Evolutionary conservation across 805 yeast species (phyloP), one percentile per base, ranked within the genome.

Genomic region (Pichia gijzeniarum): DNA sequence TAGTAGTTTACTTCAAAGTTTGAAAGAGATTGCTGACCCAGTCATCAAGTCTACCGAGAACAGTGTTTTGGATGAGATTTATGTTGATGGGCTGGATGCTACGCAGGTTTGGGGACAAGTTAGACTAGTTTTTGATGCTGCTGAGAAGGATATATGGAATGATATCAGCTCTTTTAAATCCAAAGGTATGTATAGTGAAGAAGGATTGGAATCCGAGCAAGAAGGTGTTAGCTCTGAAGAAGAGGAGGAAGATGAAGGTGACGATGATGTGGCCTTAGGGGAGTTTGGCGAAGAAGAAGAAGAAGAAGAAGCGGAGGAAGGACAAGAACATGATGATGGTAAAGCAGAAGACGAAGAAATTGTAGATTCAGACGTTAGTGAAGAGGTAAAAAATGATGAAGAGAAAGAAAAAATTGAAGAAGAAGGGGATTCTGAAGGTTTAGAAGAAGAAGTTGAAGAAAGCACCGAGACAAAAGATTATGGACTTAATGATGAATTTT

Each of bases 81-180:
- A 82, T 54, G 73, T 84, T 13, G 95, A 89, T 40, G 98, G 96
- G 1, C 69, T 91, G 44, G 96, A 86, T 61, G 81, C 96, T 20
- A 76, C 83, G 34, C 98, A 91, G 60, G 89, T 93, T 0, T 91
- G 91, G 88, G 95, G 91, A 45, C 98, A 91, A 64, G 82, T 86
- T 2, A 87, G 85, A 63, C 74, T 91, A 67, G 82, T 91, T 17
- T 68, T 88, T 33, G 96, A 89, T 48, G 83, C 82, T 7, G 83
- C 84, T 12, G 79, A 82, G 22, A 88, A 82, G 40, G 71, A 73
- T 31, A 59, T 85, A 59, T 72, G 70, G 45, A 76, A 71, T 17
- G 72, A 73, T 43, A 74, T 87, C 37, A 80, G 80, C 2, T 69
- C 65, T 32, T 57, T 82, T 47, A 74, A 68, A 51, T 66, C 65